A percentile compares a stretch with the other conserved stretches of the same genome.
Evolutionary conservation across 2,329 filamentous ascomycete genomes (phyloP).

Genomic region (Fusarium sp.): DNA sequence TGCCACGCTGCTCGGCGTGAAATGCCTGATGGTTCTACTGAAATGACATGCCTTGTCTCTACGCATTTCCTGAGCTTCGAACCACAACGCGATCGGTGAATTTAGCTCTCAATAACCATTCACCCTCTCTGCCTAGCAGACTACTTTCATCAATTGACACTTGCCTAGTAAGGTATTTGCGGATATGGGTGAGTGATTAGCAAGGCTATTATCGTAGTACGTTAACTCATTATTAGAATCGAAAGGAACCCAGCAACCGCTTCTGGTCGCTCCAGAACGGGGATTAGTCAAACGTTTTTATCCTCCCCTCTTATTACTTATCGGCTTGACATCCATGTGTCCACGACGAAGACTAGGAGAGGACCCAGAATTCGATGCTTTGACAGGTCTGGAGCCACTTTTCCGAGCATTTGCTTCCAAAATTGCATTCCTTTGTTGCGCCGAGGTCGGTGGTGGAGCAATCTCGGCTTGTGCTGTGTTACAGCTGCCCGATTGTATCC

Average conservation of each 20-base stretch:
- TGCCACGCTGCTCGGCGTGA: background rate
- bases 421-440: background rate
- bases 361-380: background rate
- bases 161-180: background rate
- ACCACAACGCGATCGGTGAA: background rate
- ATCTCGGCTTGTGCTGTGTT: background rate
- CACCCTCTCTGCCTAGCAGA: background rate
- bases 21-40: background rate
- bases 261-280: background rate
- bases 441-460: background rate
- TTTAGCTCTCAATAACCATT: background rate
- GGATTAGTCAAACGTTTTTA: background rate
- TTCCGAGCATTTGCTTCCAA: background rate
- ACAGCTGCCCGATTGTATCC: background rate
- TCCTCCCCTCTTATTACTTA: background rate
- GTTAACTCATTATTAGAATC: background rate
- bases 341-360: background rate
- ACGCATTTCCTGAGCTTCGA: background rate
- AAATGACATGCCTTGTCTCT: background rate
- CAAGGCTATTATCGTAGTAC: background rate
- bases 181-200: background rate
- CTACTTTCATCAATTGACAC: background rate
- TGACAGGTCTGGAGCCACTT: background rate
- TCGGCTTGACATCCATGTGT: background rate
- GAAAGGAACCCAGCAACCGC: background rate